Evolutionary conservation across 2,329 filamentous ascomycete genomes (phyloP), one percentile per base, ranked within the genome.

Genomic region (Pyricularia sp.): DNA sequence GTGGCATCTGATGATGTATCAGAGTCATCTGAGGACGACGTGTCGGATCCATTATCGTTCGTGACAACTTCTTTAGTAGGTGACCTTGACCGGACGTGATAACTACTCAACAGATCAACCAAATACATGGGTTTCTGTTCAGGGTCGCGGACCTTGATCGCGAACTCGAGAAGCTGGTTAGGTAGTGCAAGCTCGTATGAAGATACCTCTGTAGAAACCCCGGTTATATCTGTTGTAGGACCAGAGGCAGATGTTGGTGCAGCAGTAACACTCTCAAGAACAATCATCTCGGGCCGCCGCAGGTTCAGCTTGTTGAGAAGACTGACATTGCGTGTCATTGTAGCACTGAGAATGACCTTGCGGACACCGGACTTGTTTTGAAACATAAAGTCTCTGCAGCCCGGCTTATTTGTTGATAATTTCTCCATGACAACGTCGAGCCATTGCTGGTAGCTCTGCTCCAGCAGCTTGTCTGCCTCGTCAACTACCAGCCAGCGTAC

Each of bases 371-470:
- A 81, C 61, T 83, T 79, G 68, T 83, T 82, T 68, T 83, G 82
- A 66, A 85, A 82, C 26, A 82, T 81, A 71, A 85, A 84, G 72
- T 87, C 84, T 65, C 86, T 81, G 2, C 82, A 79, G 28, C 84
- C 82, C 1, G 80, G 77, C 61, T 82, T 81, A 2, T 77, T 77
- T 1, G 77, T 78, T 55, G 83, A 82, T 71, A 92, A 82, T 64
- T 82, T 81, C 20, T 89, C 86, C 75, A 92, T 89, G 7, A 95
- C 86, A 0, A 90, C 81, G 59, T 89, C 87, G 3, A 96, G 83
- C 94, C 94, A 97, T 74, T 94, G 91, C 76, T 97, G 94, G 78
- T 95, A 97, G 75, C 91, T 94, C 77, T 98, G 92, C 63, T 94
- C 91, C 6, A 98, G 85, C 14, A 98, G 82, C 76, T 95, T 93